Conservation (phyloP, 1,139 yeast genomes). For the Protomyces arabidopsidicola region DNA sequence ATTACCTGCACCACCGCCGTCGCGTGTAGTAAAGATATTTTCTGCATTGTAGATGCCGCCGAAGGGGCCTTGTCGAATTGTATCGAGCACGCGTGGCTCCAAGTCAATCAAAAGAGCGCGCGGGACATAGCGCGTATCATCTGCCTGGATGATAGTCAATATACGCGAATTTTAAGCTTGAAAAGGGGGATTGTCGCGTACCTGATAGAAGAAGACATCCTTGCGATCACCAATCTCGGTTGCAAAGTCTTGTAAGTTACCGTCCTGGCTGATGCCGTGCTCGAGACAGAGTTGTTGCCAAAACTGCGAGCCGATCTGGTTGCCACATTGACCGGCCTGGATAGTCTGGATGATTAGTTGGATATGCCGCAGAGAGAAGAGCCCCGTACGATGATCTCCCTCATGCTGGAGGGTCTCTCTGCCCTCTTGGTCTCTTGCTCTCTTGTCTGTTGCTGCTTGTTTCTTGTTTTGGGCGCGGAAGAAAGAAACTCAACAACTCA, state of each 20-base stretch:
- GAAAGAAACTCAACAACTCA: too few relatives aligned
- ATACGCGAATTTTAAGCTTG: background rate
- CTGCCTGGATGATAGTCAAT: conserved; percentile 45
- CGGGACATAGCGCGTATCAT: conserved; percentile 76
- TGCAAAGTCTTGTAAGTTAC: conserved; percentile 46
- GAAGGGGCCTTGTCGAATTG: conserved; percentile 48
- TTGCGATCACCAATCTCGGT: conserved; percentile 63
- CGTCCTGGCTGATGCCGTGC: conserved; percentile 79
- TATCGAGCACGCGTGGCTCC: conserved; percentile 61
- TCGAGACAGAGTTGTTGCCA: conserved; percentile 88
- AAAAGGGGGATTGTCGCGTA: background rate
- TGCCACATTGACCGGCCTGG: conserved; percentile 87
- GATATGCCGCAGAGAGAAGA: background rate
- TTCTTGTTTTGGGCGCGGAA: too few relatives aligned
- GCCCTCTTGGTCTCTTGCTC: background rate
- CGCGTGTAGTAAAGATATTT: conserved; percentile 69
- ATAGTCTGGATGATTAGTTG: conserved; percentile 42
- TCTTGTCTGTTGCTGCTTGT: background rate
- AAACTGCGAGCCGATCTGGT: conserved; percentile 87
- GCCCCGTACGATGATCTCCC: conserved; percentile 21
- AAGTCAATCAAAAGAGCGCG: conserved; percentile 78
- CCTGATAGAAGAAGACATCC: conserved; percentile 69
- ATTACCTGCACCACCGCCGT: conserved; percentile 91
- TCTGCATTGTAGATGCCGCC: conserved; percentile 78
- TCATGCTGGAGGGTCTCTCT: background rate